A percentile compares a stretch with the other conserved stretches of the same genome.
phyloP scores from a whole-genome alignment of 2,329 filamentous ascomycete species.

The Aspergillus sp. region DNA sequence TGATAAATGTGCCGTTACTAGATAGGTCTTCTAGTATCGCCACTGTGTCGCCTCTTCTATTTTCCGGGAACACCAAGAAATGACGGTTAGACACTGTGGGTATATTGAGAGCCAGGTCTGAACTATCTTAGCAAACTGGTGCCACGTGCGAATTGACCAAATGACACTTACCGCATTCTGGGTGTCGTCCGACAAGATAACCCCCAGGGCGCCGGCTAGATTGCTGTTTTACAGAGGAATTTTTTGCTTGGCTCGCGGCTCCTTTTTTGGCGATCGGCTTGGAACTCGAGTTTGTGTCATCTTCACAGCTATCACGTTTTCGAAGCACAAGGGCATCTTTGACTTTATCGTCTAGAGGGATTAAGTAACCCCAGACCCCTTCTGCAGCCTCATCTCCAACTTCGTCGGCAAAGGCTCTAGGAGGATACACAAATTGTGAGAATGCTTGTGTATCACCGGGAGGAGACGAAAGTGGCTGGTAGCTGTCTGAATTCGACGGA shows the following conservation, averaged over 20 bases:
- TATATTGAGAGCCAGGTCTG: slow-evolving; percentile 72
- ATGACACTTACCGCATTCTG: slow-evolving; percentile 76
- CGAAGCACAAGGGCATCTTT: slow-evolving; percentile 72
- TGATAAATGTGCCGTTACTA: slow-evolving; percentile 94
- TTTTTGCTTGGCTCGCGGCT: slow-evolving; percentile 55
- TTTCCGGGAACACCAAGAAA: slow-evolving; percentile 57
- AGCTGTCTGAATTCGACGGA: slow-evolving; percentile 39
- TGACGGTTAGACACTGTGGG: slow-evolving; percentile 81
- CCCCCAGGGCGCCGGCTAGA: slow-evolving; percentile 68
- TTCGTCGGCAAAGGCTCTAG: slow-evolving; percentile 72
- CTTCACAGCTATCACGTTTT: slow-evolving; percentile 70
- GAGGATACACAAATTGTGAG: slow-evolving; percentile 76
- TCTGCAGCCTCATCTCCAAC: slow-evolving; percentile 81
- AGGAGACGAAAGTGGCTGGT: slow-evolving; percentile 57
- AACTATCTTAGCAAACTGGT: slow-evolving; percentile 10
- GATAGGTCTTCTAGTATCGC: slow-evolving; percentile 91
- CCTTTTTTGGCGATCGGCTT: slow-evolving; percentile 36
- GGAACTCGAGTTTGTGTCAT: slow-evolving; percentile 38
- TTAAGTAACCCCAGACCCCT: slow-evolving; percentile 93
- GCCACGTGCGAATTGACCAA: slow-evolving; percentile 9
- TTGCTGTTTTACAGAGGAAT: slow-evolving; percentile 56
- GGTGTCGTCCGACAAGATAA: slow-evolving; percentile 88
- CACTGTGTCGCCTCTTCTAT: slow-evolving; percentile 55
- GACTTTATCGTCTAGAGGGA: slow-evolving; percentile 73
- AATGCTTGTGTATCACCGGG: slow-evolving; percentile 75